Evolutionary conservation across 225 moss, liverwort and hornwort genomes (phyloP).

Genomic region (Bryoerythrophyllum caledonicum): DNA sequence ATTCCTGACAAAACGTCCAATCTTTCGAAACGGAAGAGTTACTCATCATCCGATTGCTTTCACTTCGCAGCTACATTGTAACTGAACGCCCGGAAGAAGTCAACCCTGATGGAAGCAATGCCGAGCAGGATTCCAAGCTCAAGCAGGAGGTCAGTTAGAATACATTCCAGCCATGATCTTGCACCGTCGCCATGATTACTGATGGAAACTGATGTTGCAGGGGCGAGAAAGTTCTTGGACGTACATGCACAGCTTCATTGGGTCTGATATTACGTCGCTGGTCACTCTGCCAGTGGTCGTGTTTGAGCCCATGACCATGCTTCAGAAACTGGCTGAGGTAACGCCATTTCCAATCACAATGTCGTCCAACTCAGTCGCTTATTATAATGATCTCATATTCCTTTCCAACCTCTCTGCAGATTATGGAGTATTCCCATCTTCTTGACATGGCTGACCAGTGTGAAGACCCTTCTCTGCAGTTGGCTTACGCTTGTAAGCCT

Average conservation of each 20-base stretch:
- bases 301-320: conserved; percentile 74
- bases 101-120: conserved; percentile 72
- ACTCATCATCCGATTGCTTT: not conserved
- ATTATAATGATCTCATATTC: not conserved
- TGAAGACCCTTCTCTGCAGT: conserved; percentile 67
- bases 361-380: not conserved
- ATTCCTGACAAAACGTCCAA: not conserved
- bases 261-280: conserved; percentile 36
- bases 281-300: conserved; percentile 67
- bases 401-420: conserved; percentile 37
- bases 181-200: not conserved
- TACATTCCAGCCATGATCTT: too few species aligned
- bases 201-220: conserved; percentile 24
- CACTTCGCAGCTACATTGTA: conserved; percentile 53
- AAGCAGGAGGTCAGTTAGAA: conserved; percentile 53
- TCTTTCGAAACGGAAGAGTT: not conserved
- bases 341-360: too few species aligned
- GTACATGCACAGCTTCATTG: conserved; percentile 29
- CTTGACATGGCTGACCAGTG: conserved; percentile 84
- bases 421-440: conserved; percentile 82
- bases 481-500: conserved; percentile 65
- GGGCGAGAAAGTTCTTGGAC: conserved; percentile 33
- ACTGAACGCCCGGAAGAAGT: conserved; percentile 68
- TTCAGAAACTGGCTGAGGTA: conserved; percentile 85
- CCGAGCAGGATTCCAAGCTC: conserved; percentile 60